Conservation (phyloP, 2,329 filamentous ascomycete genomes). For the Arthrinium phaeospermum region DNA sequence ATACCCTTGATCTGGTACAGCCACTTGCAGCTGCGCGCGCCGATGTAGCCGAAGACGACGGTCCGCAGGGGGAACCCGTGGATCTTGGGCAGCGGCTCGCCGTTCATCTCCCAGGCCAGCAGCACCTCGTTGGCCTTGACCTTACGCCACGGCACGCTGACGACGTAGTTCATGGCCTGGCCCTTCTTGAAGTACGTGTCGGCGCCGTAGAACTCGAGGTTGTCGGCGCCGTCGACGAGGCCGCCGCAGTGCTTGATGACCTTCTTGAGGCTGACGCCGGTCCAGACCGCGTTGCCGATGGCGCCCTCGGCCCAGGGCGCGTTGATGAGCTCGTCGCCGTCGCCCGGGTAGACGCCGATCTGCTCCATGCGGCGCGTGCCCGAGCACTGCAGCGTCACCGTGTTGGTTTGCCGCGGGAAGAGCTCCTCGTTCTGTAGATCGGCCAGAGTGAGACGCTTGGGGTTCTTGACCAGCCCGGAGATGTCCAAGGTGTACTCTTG, state of each 20-base stretch:
- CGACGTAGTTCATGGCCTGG: conserved; percentile 69
- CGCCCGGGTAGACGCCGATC: conserved; percentile 67
- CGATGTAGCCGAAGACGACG: conserved; percentile 71
- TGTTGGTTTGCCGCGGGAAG: conserved; percentile 65
- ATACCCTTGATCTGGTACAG: conserved; percentile 68
- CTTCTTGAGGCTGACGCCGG: conserved; percentile 70
- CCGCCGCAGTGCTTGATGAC: conserved; percentile 75
- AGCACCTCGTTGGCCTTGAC: conserved; percentile 71
- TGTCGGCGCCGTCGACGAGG: conserved; percentile 56
- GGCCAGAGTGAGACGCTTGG: conserved; percentile 59
- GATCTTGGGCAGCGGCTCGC: conserved; percentile 65
- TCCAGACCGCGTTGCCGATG: conserved; percentile 67
- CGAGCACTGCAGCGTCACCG: conserved; percentile 69
- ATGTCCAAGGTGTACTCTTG: conserved; percentile 59
- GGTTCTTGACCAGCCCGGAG: conserved; percentile 65
- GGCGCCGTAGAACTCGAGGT: conserved; percentile 72
- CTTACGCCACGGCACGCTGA: conserved; percentile 71
- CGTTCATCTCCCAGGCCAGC: conserved; percentile 76
- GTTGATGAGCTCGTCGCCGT: conserved; percentile 66
- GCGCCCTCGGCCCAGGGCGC: conserved; percentile 69
- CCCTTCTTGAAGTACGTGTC: conserved; percentile 77
- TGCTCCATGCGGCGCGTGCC: conserved; percentile 74
- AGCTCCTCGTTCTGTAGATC: conserved; percentile 64
- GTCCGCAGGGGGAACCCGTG: conserved; percentile 69
- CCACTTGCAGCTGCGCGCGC: conserved; percentile 69